A percentile compares a stretch with the other conserved stretches of the same genome.
Evolutionary conservation across 768 basidiomycete genomes (phyloP).

Genomic region (Lentinula edodes): DNA sequence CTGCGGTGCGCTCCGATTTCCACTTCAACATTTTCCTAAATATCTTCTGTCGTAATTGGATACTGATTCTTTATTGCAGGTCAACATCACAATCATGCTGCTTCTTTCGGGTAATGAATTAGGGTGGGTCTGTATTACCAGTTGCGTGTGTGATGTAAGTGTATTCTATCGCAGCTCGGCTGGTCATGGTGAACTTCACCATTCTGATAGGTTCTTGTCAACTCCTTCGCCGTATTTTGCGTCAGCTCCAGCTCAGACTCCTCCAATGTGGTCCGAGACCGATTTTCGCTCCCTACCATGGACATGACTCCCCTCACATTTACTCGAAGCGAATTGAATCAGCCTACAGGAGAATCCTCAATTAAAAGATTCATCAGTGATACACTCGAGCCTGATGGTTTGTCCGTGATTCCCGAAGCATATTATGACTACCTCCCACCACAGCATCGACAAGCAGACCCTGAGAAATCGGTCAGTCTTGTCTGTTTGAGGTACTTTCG

Average conservation of each 20-base stretch:
- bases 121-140: constrained; percentile 3
- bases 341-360: background rate
- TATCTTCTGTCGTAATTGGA: background rate
- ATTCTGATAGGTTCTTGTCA: background rate
- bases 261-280: background rate
- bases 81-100: background rate
- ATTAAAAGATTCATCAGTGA: background rate
- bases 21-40: background rate
- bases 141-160: background rate
- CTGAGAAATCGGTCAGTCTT: background rate
- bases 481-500: no score
- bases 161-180: background rate
- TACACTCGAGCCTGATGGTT: no score
- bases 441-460: background rate
- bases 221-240: constrained; percentile 1
- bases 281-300: constrained; percentile 4
- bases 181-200: background rate
- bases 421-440: constrained; percentile 3
- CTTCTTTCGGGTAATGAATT: constrained; percentile 1
- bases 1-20: background rate
- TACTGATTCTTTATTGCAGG: background rate
- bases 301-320: constrained; percentile 6
- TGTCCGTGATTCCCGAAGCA: background rate
- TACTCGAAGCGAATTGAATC: background rate
- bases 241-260: background rate